Percentiles rank a stretch among this genome's conserved stretches.
phyloP scores from a whole-genome alignment of 768 basidiomycete genomes.

The Naematelia encephala region DNA sequence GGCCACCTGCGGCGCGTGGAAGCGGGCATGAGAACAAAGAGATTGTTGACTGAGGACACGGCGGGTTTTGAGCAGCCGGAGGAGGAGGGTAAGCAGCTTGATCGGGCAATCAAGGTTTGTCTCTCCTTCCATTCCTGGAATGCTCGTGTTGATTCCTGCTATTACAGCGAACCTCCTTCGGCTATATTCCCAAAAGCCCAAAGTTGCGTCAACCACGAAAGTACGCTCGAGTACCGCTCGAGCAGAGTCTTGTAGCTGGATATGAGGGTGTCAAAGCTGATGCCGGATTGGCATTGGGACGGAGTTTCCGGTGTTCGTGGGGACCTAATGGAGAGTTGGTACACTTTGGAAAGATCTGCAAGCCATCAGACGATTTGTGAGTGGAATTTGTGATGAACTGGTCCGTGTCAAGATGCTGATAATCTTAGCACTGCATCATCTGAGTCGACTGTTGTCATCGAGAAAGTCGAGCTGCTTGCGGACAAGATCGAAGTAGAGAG shows the following conservation, averaged over 20 bases:
- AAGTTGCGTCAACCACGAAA: conserved; percentile 73
- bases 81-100: conserved; percentile 39
- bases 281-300: conserved; percentile 77
- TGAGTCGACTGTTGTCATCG: conserved; percentile 35
- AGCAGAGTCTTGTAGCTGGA: conserved; percentile 61
- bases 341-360: conserved; percentile 65
- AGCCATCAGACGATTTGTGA: conserved; percentile 44
- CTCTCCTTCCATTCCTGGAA: too few relatives aligned
- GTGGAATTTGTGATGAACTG: conserved; percentile 47
- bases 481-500: conserved; percentile 26
- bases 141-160: too few relatives aligned
- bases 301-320: conserved; percentile 88
- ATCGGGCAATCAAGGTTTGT: conserved; percentile 41
- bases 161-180: conserved; percentile 71
- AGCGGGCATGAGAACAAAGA: conserved; percentile 4
- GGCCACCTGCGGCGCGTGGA: conserved; percentile 3
- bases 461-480: conserved; percentile 40
- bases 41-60: conserved; percentile 12
- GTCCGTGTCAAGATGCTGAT: conserved; percentile 3
- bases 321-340: conserved; percentile 73
- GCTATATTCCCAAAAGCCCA: conserved; percentile 61
- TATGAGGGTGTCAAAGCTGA: conserved; percentile 69
- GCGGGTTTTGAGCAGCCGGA: conserved; percentile 49
- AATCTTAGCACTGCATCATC: conserved; percentile 19
- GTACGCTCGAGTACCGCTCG: conserved; percentile 66